A percentile compares a stretch with the other conserved stretches of the same genome.
Conservation (phyloP, 129 eudicot species). For the Chrysanthemum seticuspe region DNA sequence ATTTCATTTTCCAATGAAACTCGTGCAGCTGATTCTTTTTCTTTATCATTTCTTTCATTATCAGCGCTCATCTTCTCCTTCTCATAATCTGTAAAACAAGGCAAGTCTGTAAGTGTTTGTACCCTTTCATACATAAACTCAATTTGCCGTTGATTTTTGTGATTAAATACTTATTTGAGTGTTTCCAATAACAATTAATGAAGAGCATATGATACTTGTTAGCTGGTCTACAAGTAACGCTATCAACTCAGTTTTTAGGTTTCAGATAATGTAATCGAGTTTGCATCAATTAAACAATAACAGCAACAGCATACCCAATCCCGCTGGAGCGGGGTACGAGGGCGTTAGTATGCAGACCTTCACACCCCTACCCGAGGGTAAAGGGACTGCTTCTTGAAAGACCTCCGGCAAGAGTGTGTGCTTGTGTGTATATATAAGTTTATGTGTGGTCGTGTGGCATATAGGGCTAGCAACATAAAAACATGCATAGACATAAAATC, state of each 20-base stretch:
- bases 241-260: background rate
- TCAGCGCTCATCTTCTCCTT: conserved; percentile 36
- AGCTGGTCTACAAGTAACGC: background rate
- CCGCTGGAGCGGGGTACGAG: too few species aligned
- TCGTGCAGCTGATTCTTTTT: conserved; percentile 29
- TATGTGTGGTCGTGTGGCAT: too few species aligned
- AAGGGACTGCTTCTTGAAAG: too few species aligned
- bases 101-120: background rate
- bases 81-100: conserved; percentile 48
- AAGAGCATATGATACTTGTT: conserved; percentile 10
- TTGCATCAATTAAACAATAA: too few species aligned
- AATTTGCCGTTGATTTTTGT: background rate
- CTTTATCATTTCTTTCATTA: conserved; percentile 38
- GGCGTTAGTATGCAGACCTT: too few species aligned
- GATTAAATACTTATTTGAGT: background rate
- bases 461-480: too few species aligned
- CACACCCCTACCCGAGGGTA: background rate
- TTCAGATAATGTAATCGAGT: background rate
- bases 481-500: too few species aligned
- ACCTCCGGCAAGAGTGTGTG: too few species aligned
- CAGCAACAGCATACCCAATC: too few species aligned
- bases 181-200: background rate
- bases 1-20: conserved; percentile 48
- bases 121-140: background rate
- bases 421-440: too few species aligned